A percentile compares a stretch with the other conserved stretches of the same genome.
phyloP scores from a whole-genome alignment of 257 asterid genomes.

The Solanum etuberosum region DNA sequence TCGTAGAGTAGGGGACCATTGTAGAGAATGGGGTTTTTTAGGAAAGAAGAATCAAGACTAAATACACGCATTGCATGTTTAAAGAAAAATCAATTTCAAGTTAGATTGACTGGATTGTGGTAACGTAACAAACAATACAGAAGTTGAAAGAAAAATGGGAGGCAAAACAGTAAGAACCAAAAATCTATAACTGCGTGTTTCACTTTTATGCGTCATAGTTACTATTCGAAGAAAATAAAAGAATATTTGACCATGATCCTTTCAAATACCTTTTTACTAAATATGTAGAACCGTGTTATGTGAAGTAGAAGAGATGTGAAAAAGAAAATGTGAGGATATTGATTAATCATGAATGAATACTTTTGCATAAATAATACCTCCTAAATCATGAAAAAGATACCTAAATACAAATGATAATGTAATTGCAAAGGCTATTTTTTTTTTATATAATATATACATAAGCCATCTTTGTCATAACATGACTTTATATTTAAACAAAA shows the following conservation, averaged over 20 bases:
- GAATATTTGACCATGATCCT: neutral
- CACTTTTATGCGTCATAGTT: neutral
- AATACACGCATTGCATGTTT: neutral
- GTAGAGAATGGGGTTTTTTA: neutral
- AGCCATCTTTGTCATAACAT: conserved; percentile 2
- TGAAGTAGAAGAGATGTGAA: neutral
- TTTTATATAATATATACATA: conserved; percentile 2
- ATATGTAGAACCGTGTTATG: neutral
- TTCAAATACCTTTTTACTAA: neutral
- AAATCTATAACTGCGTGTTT: neutral
- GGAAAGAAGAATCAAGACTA: neutral
- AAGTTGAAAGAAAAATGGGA: neutral
- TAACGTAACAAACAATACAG: neutral
- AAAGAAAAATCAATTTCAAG: neutral
- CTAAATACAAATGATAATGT: neutral
- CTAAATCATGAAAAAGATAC: neutral
- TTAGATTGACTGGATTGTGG: too few species aligned
- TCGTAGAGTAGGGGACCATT: neutral
- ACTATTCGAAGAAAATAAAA: too few species aligned
- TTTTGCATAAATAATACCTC: neutral
- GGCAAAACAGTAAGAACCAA: neutral
- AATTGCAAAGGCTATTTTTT: neutral
- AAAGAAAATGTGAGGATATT: neutral
- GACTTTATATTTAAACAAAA: conserved; percentile 1
- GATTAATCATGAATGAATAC: neutral